Percentiles rank a stretch among this genome's conserved stretches.
Evolutionary conservation across 768 basidiomycete genomes (phyloP).

Genomic region (Tricholoma sp.): DNA sequence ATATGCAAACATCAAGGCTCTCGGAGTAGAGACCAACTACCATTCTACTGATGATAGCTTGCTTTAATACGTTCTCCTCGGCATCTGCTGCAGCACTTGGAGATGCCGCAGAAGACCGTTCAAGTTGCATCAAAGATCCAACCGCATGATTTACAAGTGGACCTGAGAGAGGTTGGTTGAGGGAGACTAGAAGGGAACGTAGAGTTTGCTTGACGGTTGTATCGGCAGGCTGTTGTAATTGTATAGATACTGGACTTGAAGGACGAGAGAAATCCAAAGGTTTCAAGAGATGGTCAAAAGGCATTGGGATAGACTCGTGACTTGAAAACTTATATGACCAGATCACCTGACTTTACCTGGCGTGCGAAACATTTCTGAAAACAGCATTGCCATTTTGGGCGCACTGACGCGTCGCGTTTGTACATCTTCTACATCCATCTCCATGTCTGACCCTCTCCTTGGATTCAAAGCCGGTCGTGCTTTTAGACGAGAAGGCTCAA

Average conservation of each 20-base stretch:
- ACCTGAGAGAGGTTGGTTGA: conserved; percentile 23
- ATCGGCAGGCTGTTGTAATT: neutral
- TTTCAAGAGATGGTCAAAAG: conserved; percentile 29
- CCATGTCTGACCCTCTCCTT: conserved; percentile 34
- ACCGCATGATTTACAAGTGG: conserved; percentile 19
- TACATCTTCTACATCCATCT: conserved; percentile 5
- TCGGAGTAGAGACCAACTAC: conserved; percentile 59
- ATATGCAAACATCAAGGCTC: conserved; percentile 57
- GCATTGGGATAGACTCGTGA: too few species aligned
- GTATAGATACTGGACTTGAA: conserved; percentile 12
- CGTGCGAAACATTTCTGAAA: neutral
- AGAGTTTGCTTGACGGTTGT: conserved; percentile 26
- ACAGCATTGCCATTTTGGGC: conserved; percentile 17
- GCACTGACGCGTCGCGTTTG: conserved; percentile 43
- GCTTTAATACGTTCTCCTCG: conserved; percentile 34
- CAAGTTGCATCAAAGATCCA: conserved; percentile 23
- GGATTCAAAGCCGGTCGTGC: conserved; percentile 74
- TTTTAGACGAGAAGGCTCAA: conserved; percentile 60
- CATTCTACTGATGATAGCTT: conserved; percentile 43
- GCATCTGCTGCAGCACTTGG: conserved; percentile 13
- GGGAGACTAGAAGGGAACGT: conserved; percentile 31
- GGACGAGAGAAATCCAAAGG: conserved; percentile 22
- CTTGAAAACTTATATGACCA: too few species aligned
- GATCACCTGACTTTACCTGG: too few species aligned
- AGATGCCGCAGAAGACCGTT: conserved; percentile 13